Percentiles rank a stretch among this genome's conserved stretches.
These are phyloP conservation scores for Xerocomus amazonicus DNA, from an alignment of 1,284 basidiomycete species.

Conservation along the genomic window DNA sequence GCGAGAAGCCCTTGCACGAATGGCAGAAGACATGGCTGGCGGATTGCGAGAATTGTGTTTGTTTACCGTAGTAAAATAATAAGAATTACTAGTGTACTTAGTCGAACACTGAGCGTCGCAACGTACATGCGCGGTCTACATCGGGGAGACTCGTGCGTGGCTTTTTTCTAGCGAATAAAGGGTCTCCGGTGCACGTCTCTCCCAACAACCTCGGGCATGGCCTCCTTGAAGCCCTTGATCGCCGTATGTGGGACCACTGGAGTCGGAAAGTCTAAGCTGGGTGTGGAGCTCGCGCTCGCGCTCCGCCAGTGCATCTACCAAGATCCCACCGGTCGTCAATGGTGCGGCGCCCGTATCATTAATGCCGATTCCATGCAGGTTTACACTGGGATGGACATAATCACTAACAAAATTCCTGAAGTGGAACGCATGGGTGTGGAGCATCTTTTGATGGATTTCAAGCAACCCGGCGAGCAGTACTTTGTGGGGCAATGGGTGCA, in stretches of 20 bases:
- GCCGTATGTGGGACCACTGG: constrained; percentile 94
- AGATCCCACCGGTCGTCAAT: constrained; percentile 35
- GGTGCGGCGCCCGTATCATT: constrained; percentile 72
- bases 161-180: neutral
- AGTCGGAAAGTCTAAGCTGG: constrained; percentile 93
- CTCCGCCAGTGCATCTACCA: constrained; percentile 34
- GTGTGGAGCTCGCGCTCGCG: constrained; percentile 79
- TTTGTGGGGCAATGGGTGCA: constrained; percentile 83
- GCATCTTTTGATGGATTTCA: constrained; percentile 88
- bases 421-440: constrained; percentile 78
- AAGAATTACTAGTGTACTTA: no score
- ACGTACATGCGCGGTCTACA: neutral
- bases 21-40: constrained; percentile 30
- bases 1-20: constrained; percentile 33
- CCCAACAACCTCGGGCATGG: constrained; percentile 16
- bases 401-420: constrained; percentile 90
- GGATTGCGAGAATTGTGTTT: neutral
- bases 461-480: constrained; percentile 83
- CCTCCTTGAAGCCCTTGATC: constrained; percentile 54
- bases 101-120: no score
- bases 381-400: constrained; percentile 89
- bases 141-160: neutral
- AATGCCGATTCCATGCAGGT: constrained; percentile 99
- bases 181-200: neutral
- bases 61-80: neutral